Evolutionary conservation across 2,329 filamentous ascomycete genomes (phyloP).

Genomic region (Fusarium denticulatum): DNA sequence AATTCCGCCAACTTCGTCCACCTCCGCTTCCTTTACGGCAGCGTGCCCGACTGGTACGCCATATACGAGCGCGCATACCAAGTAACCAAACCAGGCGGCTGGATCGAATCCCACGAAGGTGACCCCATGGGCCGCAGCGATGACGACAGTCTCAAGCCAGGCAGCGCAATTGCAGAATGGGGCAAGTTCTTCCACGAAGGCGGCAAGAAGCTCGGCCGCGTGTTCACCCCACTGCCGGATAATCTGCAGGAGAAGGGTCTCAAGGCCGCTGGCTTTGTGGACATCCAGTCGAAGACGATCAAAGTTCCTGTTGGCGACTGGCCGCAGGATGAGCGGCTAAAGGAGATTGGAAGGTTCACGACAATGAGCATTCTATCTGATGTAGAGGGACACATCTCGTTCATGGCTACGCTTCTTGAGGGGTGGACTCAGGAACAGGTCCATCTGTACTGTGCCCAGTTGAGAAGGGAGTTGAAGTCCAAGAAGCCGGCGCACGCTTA

Average conservation of each 20-base stretch:
- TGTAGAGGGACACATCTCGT: slow-evolving; percentile 47
- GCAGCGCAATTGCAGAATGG: slow-evolving; percentile 43
- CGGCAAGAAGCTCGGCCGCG: slow-evolving; percentile 44
- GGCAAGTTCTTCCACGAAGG: slow-evolving; percentile 43
- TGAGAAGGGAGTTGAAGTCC: slow-evolving; percentile 44
- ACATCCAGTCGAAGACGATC: slow-evolving; percentile 33
- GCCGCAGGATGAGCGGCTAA: slow-evolving; percentile 27
- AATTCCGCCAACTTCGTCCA: slow-evolving; percentile 68
- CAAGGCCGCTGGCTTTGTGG: slow-evolving; percentile 31
- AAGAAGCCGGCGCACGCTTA: slow-evolving; percentile 43
- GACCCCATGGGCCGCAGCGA: slow-evolving; percentile 42
- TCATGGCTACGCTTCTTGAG: slow-evolving; percentile 48
- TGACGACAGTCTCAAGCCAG: slow-evolving; percentile 43
- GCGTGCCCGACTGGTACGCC: slow-evolving; percentile 64
- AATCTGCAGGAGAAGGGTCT: slow-evolving; percentile 32
- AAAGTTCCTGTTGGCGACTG: slow-evolving; percentile 36
- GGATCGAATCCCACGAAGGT: slow-evolving; percentile 48
- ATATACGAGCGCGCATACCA: slow-evolving; percentile 61
- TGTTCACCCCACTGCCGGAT: slow-evolving; percentile 35
- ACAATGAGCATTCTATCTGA: slow-evolving; percentile 49
- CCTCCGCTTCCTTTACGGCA: slow-evolving; percentile 65
- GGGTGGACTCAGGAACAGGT: slow-evolving; percentile 50
- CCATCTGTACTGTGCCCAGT: slow-evolving; percentile 45
- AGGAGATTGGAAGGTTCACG: slow-evolving; percentile 41
- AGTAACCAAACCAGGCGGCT: slow-evolving; percentile 66